Percentiles rank a stretch among this genome's conserved stretches.
Evolutionary conservation across 176 grass and related monocot species (phyloP).

Genomic region (Panicum miliaceum): DNA sequence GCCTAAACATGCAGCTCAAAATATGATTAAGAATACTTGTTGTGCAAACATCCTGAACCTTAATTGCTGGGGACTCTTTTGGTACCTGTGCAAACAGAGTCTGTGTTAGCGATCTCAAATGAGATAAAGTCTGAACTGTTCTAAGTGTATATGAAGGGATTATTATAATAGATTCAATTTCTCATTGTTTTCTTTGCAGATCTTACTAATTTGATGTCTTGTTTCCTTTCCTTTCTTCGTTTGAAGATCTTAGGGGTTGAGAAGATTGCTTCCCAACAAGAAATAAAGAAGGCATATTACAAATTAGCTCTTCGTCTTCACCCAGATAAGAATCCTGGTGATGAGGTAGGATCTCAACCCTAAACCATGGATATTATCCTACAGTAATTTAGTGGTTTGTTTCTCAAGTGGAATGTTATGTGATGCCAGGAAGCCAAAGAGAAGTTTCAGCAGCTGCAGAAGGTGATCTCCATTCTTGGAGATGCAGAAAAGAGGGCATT

Average conservation of each 20-base stretch:
- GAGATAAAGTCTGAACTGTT: background rate
- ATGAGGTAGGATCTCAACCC: constrained; percentile 65
- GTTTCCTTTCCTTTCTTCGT: constrained; percentile 31
- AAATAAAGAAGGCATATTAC: constrained; percentile 97
- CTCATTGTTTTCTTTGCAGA: background rate
- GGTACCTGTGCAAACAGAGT: background rate
- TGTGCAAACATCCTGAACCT: background rate
- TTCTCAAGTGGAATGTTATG: constrained; percentile 36
- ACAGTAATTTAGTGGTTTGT: constrained; percentile 11
- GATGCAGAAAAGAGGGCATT: constrained; percentile 81
- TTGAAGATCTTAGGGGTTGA: constrained; percentile 91
- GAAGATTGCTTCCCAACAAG: constrained; percentile 73
- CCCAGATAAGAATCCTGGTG: constrained; percentile 96
- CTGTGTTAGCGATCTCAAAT: background rate
- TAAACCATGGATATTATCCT: constrained; percentile 31
- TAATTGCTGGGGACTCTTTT: background rate
- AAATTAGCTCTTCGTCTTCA: constrained; percentile 91
- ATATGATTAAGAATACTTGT: background rate
- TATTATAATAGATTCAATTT: background rate
- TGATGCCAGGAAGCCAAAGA: constrained; percentile 83
- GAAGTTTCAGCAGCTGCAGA: constrained; percentile 93
- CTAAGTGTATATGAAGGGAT: background rate
- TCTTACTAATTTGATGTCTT: background rate
- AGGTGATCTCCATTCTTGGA: constrained; percentile 97
- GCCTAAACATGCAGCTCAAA: background rate